A percentile compares a stretch with the other conserved stretches of the same genome.
phyloP scores from a whole-genome alignment of 306 rosid species.

The Rosa persica region DNA sequence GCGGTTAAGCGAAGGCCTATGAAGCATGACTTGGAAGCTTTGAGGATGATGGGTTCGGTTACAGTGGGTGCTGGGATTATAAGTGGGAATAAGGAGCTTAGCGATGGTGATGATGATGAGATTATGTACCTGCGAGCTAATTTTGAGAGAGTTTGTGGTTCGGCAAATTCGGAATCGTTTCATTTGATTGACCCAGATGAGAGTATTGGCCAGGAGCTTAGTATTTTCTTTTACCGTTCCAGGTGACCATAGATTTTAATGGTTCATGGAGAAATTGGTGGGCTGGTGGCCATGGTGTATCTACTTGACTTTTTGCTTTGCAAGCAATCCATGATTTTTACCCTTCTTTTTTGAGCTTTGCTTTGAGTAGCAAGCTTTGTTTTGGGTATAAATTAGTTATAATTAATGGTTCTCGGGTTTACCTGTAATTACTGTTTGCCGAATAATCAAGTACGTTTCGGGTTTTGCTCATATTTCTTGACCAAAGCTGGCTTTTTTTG shows the following conservation, averaged over 20 bases:
- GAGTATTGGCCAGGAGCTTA: conserved; percentile 71
- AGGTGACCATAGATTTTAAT: conserved; percentile 5
- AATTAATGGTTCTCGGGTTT: neutral
- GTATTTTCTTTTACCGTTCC: conserved; percentile 74
- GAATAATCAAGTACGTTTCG: neutral
- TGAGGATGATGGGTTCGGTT: conserved; percentile 50
- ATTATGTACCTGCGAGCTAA: conserved; percentile 75
- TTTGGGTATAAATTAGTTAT: neutral
- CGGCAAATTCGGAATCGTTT: conserved; percentile 64
- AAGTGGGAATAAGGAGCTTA: conserved; percentile 19
- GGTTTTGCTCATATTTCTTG: neutral
- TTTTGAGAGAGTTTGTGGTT: conserved; percentile 70
- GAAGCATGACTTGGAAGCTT: conserved; percentile 44
- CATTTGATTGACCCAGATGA: conserved; percentile 85
- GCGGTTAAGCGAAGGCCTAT: conserved; percentile 56
- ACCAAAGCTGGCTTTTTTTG: neutral
- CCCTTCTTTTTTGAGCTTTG: conserved; percentile 27
- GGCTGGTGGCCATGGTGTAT: neutral
- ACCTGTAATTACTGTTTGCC: neutral
- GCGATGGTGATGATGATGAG: conserved; percentile 33
- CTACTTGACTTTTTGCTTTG: neutral
- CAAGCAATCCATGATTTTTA: neutral
- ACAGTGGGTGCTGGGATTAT: conserved; percentile 67
- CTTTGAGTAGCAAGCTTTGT: conserved; percentile 24
- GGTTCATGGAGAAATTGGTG: neutral